Conservation (phyloP, 202 grass and related monocot genomes). For the Eragrostis tef region DNA sequence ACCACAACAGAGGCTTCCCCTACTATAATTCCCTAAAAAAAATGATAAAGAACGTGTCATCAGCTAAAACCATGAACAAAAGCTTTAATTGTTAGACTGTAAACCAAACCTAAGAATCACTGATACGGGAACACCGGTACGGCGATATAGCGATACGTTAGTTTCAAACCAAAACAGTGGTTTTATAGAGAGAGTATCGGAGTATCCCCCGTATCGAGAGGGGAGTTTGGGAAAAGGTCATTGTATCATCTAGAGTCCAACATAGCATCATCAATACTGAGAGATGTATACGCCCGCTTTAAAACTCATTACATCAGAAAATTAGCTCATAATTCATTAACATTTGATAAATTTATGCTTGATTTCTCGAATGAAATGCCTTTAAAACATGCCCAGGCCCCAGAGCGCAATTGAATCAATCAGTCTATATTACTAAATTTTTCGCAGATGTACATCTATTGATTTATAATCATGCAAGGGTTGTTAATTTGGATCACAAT, state of each 20-base stretch:
- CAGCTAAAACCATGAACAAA: constrained; percentile 28
- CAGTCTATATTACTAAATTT: neutral
- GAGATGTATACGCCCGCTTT: neutral
- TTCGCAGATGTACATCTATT: constrained; percentile 17
- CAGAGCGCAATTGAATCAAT: neutral
- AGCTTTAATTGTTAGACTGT: constrained; percentile 22
- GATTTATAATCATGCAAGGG: constrained; percentile 26
- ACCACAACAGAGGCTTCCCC: too few species aligned
- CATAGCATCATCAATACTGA: constrained; percentile 23
- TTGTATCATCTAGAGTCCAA: constrained; percentile 9
- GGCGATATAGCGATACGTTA: too few species aligned
- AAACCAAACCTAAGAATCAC: too few species aligned
- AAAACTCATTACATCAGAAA: neutral
- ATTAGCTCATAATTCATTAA: constrained; percentile 21
- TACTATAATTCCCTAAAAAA: too few species aligned
- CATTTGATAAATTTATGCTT: constrained; percentile 5
- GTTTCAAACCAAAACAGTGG: too few species aligned
- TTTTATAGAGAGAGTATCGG: too few species aligned
- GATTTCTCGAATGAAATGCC: constrained; percentile 8
- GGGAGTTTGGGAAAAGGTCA: constrained; percentile 1
- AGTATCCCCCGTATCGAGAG: too few species aligned
- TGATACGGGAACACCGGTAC: too few species aligned
- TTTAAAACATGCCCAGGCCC: constrained; percentile 15
- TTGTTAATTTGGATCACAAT: constrained; percentile 22
- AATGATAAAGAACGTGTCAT: constrained; percentile 20